Evolutionary conservation across 2,329 filamentous ascomycete species (phyloP).

Genomic region (Cercospora nicotianae): DNA sequence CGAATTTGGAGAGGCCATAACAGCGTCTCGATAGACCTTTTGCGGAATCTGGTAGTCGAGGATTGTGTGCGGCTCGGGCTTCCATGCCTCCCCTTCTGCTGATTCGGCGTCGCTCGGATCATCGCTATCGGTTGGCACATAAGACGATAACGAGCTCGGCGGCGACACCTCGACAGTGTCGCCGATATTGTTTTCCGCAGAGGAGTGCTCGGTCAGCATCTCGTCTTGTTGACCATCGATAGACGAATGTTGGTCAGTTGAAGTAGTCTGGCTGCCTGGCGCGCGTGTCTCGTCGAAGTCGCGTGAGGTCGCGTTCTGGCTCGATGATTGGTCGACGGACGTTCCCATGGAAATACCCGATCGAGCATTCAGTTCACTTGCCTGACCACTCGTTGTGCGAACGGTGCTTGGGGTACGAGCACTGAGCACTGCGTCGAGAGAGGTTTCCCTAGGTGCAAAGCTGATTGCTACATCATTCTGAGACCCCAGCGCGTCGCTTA

Average conservation of each 20-base stretch:
- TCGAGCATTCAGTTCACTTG: not conserved
- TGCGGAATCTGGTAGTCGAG: constrained; percentile 33
- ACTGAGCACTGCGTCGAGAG: not conserved
- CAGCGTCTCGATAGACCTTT: constrained; percentile 31
- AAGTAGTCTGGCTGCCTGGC: not conserved
- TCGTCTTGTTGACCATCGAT: not conserved
- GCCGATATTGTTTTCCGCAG: not conserved
- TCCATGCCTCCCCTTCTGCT: not conserved
- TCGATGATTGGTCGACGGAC: constrained; percentile 1
- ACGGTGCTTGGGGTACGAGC: not conserved
- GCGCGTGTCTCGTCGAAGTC: not conserved
- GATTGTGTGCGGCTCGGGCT: constrained; percentile 17
- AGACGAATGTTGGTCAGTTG: not conserved
- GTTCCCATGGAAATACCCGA: constrained; percentile 2
- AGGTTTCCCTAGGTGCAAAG: not conserved
- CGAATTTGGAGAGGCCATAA: constrained; percentile 32
- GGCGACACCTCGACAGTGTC: not conserved
- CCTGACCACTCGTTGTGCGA: not conserved
- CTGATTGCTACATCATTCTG: not conserved
- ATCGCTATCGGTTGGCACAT: not conserved
- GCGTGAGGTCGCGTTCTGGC: constrained; percentile 2
- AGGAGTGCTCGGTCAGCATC: not conserved
- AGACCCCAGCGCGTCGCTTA: not conserved
- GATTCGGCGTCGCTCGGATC: not conserved
- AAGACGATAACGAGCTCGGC: constrained; percentile 8